Evolutionary conservation across 2,329 filamentous ascomycete genomes (phyloP), one percentile per base, ranked within the genome.

Genomic region (Botrytis elliptica): DNA sequence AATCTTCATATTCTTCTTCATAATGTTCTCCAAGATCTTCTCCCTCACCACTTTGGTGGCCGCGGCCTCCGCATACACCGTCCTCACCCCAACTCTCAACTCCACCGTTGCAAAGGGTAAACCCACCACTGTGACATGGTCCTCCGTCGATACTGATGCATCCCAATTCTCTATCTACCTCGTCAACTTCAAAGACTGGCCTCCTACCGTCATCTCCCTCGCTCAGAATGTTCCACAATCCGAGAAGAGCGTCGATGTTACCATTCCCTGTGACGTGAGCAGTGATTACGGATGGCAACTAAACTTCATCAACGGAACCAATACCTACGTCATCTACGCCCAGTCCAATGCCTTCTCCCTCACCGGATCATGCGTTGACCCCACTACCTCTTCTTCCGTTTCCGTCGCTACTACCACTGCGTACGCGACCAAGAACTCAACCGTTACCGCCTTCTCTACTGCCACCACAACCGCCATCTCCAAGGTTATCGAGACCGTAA

Each of bases 291-390:
- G 71, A 42, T 72, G 71, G 71, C 71, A 72, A 68, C 16, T 72
- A 14, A 72, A 72, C 40, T 72, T 72, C 71, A 72, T 72, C 71
- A 72, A 72, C 20, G 71, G 71, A n/a, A 72, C 71, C 18, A 72
- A 72, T 10, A 72, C 71, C 18, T 72, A 72, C 14, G 71, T 72
- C 9, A 72, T 72, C 63, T 72, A 72, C 55, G 71, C 62, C 10
- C 71, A 72, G 46, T 65, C 55, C 29, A n/a, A 40, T 3, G 20
- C 22, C 25, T 72, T 72, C 22, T 60, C 63, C 12, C 63, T 72
- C 3, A 68, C 63, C 40, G 71, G 71, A 44, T 72, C 71, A 9
- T 72, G 71, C 38, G 63, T 72, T 6, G 63, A 72, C 33, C 71
- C 71, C 7, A 68, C 70, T 1, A 44, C 70, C 9, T 59, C 70